Evolutionary conservation across 2,329 filamentous ascomycete genomes (phyloP), one percentile per base, ranked within the genome.

Genomic region (Penicillium sclerotigenum): DNA sequence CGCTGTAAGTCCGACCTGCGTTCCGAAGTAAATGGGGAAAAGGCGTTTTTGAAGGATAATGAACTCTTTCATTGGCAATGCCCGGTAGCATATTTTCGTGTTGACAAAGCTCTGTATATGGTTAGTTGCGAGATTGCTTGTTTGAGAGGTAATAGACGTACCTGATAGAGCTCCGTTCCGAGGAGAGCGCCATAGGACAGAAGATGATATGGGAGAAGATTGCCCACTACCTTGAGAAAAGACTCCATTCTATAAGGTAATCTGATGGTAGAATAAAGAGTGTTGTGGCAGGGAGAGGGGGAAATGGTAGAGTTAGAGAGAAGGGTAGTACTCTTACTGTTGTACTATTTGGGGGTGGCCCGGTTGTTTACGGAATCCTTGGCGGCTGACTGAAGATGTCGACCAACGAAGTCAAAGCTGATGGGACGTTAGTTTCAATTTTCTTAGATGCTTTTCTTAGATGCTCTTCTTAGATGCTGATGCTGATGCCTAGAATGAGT

Each of bases 11-110:
- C 72, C 56, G 1, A 71, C 65, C 53, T 78, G 75, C 11, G 63
- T 60, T 5, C 61, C 63, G 54, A 77, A 77, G 47, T 78, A 77
- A 1, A 71, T 57, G 0, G 75, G 75, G 48, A 77, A 78, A 0
- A 77, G 47, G 3, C 65, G 68, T 54, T 74, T 77, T 47, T 77
- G 73, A 3, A 78, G 63, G 1, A 53, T 63, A 8, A 72, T 73
- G 50, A 79, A 78, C 1, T 72, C 64, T 1, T 70, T 65, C 47
- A 67, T 66, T 0, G 75, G 71, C 5, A 77, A 70, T 6, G 61
- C 62, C 47, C 62, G 62, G 55, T 70, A 72, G 22, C 72, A 68
- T 18, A 78, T 59, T 59, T 75, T 78, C 1, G 73, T 75, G 51
- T 76, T 72, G 36, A 76, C 56, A 49, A 78, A 76, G 57, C 63